Conservation (phyloP, 768 basidiomycete genomes). For the Gyrodon lividus region DNA sequence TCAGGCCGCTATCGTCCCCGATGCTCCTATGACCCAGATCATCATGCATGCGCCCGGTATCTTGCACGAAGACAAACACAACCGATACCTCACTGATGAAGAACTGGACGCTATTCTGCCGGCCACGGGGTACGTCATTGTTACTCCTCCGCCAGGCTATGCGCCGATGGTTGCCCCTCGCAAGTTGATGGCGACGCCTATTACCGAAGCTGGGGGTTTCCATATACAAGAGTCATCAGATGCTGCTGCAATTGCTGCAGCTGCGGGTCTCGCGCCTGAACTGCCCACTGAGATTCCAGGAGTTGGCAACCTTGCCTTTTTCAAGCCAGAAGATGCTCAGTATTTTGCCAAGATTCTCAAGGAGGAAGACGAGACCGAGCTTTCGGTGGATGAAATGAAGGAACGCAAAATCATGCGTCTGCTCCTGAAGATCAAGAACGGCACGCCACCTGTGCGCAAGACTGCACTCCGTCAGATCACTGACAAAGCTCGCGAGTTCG, state of each 20-base stretch:
- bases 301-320: slow-evolving; percentile 94
- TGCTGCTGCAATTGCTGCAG: slow-evolving; percentile 82
- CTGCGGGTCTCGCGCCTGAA: slow-evolving; percentile 89
- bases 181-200: slow-evolving; percentile 56
- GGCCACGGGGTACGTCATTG: slow-evolving; percentile 81
- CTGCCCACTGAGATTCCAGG: slow-evolving; percentile 97
- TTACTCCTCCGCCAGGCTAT: slow-evolving; percentile 93
- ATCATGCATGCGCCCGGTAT: slow-evolving; percentile 85
- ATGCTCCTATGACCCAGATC: slow-evolving; percentile 72
- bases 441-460: slow-evolving; percentile 97
- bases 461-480: slow-evolving; percentile 97
- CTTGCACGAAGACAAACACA: slow-evolving; percentile 92
- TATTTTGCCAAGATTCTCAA: slow-evolving; percentile 96
- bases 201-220: slow-evolving; percentile 75
- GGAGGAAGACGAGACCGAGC: slow-evolving; percentile 91
- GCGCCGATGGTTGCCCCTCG: slow-evolving; percentile 70
- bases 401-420: slow-evolving; percentile 99
- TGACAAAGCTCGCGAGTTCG: slow-evolving; percentile 98
- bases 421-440: slow-evolving; percentile 98
- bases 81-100: slow-evolving; percentile 93
- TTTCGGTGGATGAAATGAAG: slow-evolving; percentile 97
- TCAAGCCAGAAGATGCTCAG: slow-evolving; percentile 97
- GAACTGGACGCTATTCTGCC: slow-evolving; percentile 93
- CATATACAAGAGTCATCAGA: slow-evolving; percentile 96
- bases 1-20: slow-evolving; percentile 77